phyloP scores from a whole-genome alignment of 129 eudicot genomes.

The Calendula officinalis region DNA sequence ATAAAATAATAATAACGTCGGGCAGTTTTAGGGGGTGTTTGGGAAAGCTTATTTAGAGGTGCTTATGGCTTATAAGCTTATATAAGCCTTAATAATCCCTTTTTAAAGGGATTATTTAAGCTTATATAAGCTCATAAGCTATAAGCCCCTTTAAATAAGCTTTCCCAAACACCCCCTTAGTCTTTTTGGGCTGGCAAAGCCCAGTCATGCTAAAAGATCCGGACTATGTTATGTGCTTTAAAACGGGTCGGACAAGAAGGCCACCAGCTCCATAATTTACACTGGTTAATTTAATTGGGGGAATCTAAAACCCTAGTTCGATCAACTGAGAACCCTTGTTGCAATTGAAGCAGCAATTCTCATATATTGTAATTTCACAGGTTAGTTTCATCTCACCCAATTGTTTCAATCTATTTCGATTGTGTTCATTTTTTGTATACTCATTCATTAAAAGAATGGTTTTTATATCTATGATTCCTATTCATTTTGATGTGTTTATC shows the following conservation, averaged over 20 bases:
- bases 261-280: not conserved
- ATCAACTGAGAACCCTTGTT: not conserved
- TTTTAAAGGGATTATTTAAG: too few species aligned
- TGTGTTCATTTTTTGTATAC: not conserved
- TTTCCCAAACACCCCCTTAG: too few species aligned
- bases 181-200: slow-evolving; percentile 5
- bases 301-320: slow-evolving; percentile 19
- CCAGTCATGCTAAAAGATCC: not conserved
- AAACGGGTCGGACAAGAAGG: not conserved
- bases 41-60: too few species aligned
- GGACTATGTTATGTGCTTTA: not conserved
- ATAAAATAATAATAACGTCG: too few species aligned
- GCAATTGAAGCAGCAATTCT: slow-evolving; percentile 3
- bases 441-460: too few species aligned
- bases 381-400: not conserved
- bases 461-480: not conserved
- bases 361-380: not conserved
- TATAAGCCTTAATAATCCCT: too few species aligned
- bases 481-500: not conserved
- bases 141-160: too few species aligned
- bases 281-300: not conserved
- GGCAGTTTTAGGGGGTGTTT: too few species aligned
- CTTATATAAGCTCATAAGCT: too few species aligned
- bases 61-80: too few species aligned
- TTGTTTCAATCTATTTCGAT: not conserved